Base-by-base conservation (phyloP, 2,329 filamentous ascomycete genomes). In the Verticillium isaacii region DNA sequence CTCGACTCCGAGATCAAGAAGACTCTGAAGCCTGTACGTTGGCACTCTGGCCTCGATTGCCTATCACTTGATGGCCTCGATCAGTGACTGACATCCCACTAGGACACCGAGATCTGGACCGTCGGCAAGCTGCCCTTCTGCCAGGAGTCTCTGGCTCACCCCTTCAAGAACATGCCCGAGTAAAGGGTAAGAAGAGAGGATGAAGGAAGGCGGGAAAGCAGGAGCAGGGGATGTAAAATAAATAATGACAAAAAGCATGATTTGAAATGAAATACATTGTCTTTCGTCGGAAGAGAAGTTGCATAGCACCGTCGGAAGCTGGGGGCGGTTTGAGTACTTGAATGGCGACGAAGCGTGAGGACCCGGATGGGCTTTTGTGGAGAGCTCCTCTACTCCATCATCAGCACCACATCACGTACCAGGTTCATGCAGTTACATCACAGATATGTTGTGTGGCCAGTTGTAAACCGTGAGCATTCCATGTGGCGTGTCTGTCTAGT, bases 81-180 rank as follows among this genome's bases (percentile, higher is more conserved):
- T 11, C 19, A 8, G 9, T 14, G 19, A 23, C 45, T 50, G 45
- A 45, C 32, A 56, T 23, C 25, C 29, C 3, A 52, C 2, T 32
- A 85, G 82, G 82, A 87, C 68, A 87, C 85, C 67, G 87, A 90
- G 77, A 89, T 90, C 76, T 90, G 87, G 87, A 88, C 86, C 58
- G 82, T 79, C 65, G 74, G 84, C 77, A 90, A 90, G 82, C 81
- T 90, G 66, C 87, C 87, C 17, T 90, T 89, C 78, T 88, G 87
- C 78, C 80, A 85, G 78, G 87, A 90, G 79, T 75, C 83, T 67
- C 78, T 89, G 64, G 84, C 78, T 58, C 84, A 89, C 73, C 79
- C 85, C 3, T 89, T 89, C 72, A 73, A 82, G 69, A 76, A 87
- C 73, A 89, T 89, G 86, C 86, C 86, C 14, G 71, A 85, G 72